phyloP scores from a whole-genome alignment of 2,329 filamentous ascomycete genomes.

The Colletotrichum chrysophilum region DNA sequence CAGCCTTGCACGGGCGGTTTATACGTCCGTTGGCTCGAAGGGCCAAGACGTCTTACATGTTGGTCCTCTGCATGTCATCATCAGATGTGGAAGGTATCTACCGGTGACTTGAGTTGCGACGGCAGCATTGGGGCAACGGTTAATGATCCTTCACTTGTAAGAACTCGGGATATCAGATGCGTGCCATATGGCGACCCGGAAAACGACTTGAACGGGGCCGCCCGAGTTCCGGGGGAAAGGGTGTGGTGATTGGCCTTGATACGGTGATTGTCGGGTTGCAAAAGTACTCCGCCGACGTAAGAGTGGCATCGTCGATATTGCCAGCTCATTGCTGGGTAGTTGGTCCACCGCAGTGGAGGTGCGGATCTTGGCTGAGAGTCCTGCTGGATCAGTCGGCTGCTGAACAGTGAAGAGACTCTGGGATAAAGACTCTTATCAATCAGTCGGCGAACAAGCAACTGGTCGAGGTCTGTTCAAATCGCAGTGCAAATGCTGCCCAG shows the following conservation, averaged over 20 bases:
- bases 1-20: background rate
- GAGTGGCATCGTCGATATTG: background rate
- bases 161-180: background rate
- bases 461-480: background rate
- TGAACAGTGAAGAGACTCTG: no score
- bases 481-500: background rate
- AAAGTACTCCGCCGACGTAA: background rate
- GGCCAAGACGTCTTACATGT: background rate
- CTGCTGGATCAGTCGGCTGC: background rate
- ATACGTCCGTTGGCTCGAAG: background rate
- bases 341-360: background rate
- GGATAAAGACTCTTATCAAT: background rate
- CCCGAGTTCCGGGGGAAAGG: background rate
- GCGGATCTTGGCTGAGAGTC: background rate
- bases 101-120: background rate
- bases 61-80: background rate
- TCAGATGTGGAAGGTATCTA: background rate
- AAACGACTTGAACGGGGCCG: background rate
- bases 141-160: background rate
- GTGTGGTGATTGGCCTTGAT: background rate
- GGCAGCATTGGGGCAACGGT: background rate
- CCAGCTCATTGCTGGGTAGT: background rate
- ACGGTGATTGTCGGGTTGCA: background rate
- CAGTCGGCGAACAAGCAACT: background rate
- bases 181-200: background rate